Evolutionary conservation across 306 rosid species (phyloP).

Genomic region (Pterocarpus macrocarpus): DNA sequence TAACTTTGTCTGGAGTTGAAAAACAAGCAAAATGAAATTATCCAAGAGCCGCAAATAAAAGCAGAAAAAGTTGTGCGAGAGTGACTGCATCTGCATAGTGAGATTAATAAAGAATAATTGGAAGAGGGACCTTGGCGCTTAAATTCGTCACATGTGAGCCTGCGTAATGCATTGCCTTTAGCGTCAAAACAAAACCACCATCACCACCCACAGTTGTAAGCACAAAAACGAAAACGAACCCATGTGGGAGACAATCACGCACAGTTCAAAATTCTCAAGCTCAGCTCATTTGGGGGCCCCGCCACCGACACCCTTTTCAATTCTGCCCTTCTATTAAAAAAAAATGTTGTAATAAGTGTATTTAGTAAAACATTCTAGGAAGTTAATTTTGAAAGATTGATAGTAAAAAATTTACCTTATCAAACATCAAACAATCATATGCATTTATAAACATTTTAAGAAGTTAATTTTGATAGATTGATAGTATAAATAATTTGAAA

Average conservation of each 20-base stretch:
- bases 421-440: too few relatives aligned
- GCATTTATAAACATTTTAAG: too few relatives aligned
- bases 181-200: constrained; percentile 44
- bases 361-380: background rate
- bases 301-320: constrained; percentile 67
- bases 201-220: constrained; percentile 15
- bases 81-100: background rate
- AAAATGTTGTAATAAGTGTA: background rate
- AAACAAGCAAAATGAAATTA: background rate
- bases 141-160: constrained; percentile 47
- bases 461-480: too few relatives aligned
- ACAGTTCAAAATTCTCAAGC: constrained; percentile 44
- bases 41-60: background rate
- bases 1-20: background rate
- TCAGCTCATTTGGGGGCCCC: constrained; percentile 42
- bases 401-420: too few relatives aligned
- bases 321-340: background rate
- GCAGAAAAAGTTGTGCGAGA: background rate
- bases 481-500: too few relatives aligned
- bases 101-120: constrained; percentile 18
- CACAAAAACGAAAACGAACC: constrained; percentile 34
- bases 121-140: constrained; percentile 12
- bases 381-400: too few relatives aligned
- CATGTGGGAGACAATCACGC: constrained; percentile 66
- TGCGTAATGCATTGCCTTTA: constrained; percentile 2